These are phyloP conservation scores for Leonotis leonurus DNA, from an alignment of 257 asterid species.

Conservation along the genomic window DNA sequence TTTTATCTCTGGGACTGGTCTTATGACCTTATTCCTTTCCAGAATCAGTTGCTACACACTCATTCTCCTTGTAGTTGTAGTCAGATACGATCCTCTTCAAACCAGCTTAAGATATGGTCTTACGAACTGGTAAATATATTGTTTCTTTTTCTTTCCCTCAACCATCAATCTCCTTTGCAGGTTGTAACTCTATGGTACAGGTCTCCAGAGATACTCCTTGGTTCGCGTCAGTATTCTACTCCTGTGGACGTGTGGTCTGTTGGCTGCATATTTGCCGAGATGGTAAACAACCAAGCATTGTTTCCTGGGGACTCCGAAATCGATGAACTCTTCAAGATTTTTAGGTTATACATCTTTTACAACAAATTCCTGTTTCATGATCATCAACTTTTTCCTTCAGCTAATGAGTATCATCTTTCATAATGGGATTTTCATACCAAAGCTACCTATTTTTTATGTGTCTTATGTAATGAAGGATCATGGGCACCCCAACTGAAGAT, in stretches of 20 bases:
- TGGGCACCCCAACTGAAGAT: conserved; percentile 98
- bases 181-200: conserved; percentile 98
- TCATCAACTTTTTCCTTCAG: neutral
- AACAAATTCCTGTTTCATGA: neutral
- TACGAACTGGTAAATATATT: neutral
- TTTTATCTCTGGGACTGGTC: no score
- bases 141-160: no score
- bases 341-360: conserved; percentile 47
- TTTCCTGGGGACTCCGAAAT: conserved; percentile 98
- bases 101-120: neutral
- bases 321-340: conserved; percentile 80
- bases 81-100: neutral
- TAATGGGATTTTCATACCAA: neutral
- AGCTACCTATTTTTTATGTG: conserved; percentile 12
- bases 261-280: conserved; percentile 98
- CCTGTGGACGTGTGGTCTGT: conserved; percentile 98
- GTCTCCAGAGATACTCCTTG: conserved; percentile 96
- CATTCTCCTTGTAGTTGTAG: no score
- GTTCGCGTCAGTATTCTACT: conserved; percentile 89
- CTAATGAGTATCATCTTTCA: neutral
- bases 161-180: no score
- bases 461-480: conserved; percentile 37
- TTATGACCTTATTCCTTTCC: no score
- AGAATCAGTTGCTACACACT: no score
- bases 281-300: conserved; percentile 72